These are phyloP conservation scores for Pseudofabraea citricarpa DNA, from an alignment of 2,329 filamentous ascomycete genomes.

Conservation along the genomic window DNA sequence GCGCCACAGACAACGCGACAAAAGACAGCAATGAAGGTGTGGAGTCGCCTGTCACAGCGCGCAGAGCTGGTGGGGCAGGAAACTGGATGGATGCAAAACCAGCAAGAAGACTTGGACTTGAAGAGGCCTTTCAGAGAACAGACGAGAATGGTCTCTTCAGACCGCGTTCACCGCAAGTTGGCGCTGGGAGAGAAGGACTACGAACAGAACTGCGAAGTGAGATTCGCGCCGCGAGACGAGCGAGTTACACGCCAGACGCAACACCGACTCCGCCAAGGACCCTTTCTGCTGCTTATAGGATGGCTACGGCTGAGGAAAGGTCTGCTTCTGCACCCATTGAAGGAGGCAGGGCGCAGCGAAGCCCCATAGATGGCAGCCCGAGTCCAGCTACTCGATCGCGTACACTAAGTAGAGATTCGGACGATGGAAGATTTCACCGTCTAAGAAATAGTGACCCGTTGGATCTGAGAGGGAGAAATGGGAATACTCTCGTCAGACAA, in stretches of 20 bases:
- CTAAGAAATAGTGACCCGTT: constrained; percentile 1
- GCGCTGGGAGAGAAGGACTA: neutral
- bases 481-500: neutral
- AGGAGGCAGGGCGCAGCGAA: constrained; percentile 10
- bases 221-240: constrained; percentile 11
- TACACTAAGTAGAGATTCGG: constrained; percentile 2
- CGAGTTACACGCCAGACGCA: constrained; percentile 3
- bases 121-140: constrained; percentile 11
- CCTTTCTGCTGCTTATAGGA: constrained; percentile 1
- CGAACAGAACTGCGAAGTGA: constrained; percentile 6
- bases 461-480: constrained; percentile 1
- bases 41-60: neutral
- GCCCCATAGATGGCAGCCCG: constrained; percentile 12
- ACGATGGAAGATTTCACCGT: constrained; percentile 2
- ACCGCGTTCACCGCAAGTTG: neutral
- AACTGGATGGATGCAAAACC: constrained; percentile 6
- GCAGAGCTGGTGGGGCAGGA: neutral
- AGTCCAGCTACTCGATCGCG: constrained; percentile 13
- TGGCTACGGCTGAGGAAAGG: constrained; percentile 2
- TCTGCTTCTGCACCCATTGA: constrained; percentile 4
- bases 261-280: constrained; percentile 6
- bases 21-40: neutral
- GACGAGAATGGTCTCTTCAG: constrained; percentile 9
- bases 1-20: neutral
- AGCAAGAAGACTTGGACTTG: constrained; percentile 6